Percentiles rank a stretch among this genome's conserved stretches.
Evolutionary conservation across 352 stramenopile genomes (phyloP).

Genomic region (Blastocystis hominis): DNA sequence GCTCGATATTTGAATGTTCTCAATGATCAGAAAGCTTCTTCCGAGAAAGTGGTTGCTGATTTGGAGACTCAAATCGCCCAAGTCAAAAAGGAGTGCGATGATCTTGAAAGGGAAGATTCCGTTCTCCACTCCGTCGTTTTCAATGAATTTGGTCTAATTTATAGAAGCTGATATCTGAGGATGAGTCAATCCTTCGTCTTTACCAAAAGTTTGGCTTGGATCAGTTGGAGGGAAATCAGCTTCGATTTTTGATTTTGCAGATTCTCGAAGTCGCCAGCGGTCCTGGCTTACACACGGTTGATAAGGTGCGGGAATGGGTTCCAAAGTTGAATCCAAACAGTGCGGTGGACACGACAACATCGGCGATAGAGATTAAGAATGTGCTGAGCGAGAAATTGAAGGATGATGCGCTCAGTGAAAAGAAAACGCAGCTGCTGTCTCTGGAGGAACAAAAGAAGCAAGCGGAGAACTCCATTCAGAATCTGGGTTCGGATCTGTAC

Average conservation of each 20-base stretch:
- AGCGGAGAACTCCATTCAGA: not conserved
- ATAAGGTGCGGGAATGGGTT: not conserved
- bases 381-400: not conserved
- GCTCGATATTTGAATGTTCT: not conserved
- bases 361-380: not conserved
- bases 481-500: not conserved
- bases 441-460: not conserved
- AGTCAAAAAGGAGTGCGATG: too few species aligned
- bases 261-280: not conserved
- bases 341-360: not conserved
- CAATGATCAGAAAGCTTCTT: not conserved
- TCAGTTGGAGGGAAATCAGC: not conserved
- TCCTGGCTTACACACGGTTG: too few species aligned
- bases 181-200: not conserved
- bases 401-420: not conserved
- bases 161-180: not conserved
- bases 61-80: not conserved
- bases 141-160: too few species aligned
- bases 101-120: too few species aligned
- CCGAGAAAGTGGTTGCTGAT: not conserved
- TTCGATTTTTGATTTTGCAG: conserved; percentile 9
- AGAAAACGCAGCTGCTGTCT: not conserved
- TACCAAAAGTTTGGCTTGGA: conserved; percentile 1
- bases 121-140: too few species aligned
- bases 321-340: not conserved